Evolutionary conservation across 148 eudicot genomes (phyloP).

Genomic region (Fallopia convolvulus): DNA sequence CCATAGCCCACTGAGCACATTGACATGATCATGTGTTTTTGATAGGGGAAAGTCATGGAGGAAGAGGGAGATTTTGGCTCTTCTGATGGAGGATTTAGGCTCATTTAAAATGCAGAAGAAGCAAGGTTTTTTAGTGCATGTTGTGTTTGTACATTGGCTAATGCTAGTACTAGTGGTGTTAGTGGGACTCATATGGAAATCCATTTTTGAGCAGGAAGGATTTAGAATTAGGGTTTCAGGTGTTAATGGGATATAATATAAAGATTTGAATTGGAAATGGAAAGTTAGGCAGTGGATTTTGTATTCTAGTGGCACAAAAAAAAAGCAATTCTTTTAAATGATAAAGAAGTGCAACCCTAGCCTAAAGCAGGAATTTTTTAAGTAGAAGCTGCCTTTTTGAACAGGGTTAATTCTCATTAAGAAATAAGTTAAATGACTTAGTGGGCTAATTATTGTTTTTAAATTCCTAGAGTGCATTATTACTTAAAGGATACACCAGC

Average conservation of each 20-base stretch:
- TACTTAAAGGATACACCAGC: background rate
- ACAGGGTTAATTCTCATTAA: background rate
- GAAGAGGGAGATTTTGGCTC: conserved; percentile 26
- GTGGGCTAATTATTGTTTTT: background rate
- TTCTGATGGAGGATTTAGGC: conserved; percentile 23
- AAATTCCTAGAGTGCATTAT: background rate
- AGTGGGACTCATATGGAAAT: conserved; percentile 13
- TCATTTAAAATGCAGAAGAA: conserved; percentile 61
- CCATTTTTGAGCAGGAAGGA: background rate
- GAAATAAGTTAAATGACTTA: conserved; percentile 3
- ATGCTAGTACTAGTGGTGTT: conserved; percentile 3
- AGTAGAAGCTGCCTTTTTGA: conserved; percentile 3
- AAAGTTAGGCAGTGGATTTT: conserved; percentile 6
- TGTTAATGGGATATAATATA: conserved; percentile 9
- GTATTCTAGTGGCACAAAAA: background rate
- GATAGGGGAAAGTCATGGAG: conserved; percentile 25
- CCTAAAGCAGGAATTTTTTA: background rate
- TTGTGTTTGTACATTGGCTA: conserved; percentile 24
- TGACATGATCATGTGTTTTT: conserved; percentile 33
- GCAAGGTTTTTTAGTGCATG: conserved; percentile 34
- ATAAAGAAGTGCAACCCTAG: background rate
- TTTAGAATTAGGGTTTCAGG: conserved; percentile 13
- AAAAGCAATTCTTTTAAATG: background rate
- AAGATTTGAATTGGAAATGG: background rate
- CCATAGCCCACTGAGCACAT: conserved; percentile 51